phyloP scores from a whole-genome alignment of 352 stramenopile genomes.

The Phytophthora melonis region DNA sequence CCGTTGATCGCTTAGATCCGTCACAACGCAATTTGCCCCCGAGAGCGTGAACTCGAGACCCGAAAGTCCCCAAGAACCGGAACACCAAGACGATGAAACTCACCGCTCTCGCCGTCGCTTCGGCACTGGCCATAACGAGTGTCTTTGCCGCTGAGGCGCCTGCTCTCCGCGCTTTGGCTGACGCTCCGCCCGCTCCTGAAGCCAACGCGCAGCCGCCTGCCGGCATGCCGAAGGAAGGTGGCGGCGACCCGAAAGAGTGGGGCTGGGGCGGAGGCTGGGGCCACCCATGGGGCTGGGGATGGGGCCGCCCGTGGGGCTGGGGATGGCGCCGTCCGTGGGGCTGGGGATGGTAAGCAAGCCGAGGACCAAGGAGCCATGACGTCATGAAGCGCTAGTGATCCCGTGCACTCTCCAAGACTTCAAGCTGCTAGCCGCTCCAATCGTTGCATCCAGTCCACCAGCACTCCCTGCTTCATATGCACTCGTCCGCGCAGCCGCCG shows the following conservation, averaged over 20 bases:
- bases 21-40: conserved; percentile 37
- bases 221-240: conserved; percentile 9
- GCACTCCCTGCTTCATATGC: background rate
- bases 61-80: background rate
- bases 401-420: no score
- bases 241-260: conserved; percentile 22
- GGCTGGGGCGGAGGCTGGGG: conserved; percentile 17
- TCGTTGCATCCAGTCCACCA: no score
- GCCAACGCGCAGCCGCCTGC: conserved; percentile 9
- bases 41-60: conserved; percentile 3
- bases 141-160: conserved; percentile 22
- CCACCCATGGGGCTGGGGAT: conserved; percentile 18
- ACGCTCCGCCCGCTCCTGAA: conserved; percentile 4
- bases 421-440: no score
- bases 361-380: background rate
- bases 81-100: conserved; percentile 33
- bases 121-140: conserved; percentile 23
- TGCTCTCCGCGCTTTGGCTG: conserved; percentile 32
- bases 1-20: background rate
- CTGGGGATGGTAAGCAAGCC: conserved; percentile 8
- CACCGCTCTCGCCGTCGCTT: conserved; percentile 24
- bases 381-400: no score
- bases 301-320: conserved; percentile 6
- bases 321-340: conserved; percentile 18
- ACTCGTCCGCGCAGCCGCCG: background rate